Evolutionary conservation across 495 filamentous ascomycete species (phyloP).

Genomic region (Chaetomium cochliodes): DNA sequence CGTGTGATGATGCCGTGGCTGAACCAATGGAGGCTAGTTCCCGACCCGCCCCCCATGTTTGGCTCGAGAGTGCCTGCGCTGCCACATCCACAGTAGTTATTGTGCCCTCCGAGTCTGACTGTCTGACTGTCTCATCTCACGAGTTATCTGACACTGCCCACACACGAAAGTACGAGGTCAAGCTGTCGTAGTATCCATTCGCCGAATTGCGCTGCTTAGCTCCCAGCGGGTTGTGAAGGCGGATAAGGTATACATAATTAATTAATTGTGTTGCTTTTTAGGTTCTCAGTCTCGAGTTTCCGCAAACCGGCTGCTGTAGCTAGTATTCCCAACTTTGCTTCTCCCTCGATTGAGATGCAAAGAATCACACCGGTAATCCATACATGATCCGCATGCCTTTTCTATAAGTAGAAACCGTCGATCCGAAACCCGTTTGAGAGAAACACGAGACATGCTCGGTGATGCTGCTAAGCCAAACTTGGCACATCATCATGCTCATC

Average conservation of each 20-base stretch:
- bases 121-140: background rate
- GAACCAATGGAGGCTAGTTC: slow-evolving; percentile 2
- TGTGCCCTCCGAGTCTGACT: background rate
- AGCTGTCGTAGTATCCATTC: background rate
- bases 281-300: background rate
- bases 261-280: background rate
- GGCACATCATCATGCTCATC: too few species aligned
- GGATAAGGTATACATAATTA: too few species aligned
- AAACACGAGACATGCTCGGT: background rate
- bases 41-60: background rate
- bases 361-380: background rate
- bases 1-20: background rate
- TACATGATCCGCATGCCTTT: background rate
- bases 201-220: background rate
- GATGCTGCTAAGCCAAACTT: too few species aligned
- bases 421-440: background rate
- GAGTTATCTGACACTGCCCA: background rate
- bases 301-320: background rate
- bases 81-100: too few species aligned
- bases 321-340: background rate
- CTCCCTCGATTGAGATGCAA: background rate
- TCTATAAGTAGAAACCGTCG: slow-evolving; percentile 9
- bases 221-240: background rate
- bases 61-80: background rate
- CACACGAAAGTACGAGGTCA: background rate